Base-by-base conservation (phyloP, 1,139 yeast species). In the Pichiaceae sp. region DNA sequence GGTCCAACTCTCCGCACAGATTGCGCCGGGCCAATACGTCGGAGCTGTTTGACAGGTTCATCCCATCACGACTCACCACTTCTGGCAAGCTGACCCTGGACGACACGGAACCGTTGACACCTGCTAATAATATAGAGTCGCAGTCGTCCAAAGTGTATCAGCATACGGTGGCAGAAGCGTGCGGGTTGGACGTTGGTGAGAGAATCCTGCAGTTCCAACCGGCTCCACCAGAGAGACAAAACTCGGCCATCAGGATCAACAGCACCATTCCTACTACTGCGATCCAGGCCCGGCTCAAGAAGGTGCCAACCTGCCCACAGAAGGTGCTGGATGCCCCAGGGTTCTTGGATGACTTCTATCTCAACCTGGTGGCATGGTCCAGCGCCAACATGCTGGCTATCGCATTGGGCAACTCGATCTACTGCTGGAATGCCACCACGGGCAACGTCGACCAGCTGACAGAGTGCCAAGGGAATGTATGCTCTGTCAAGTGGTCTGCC, bases 301-400 rank as follows among this genome's bases (percentile, higher is more conserved):
- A 80, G 49, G 73, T 91, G 32, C 87, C 95, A 12, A 76, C 86
- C 0, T 86, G 87, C 14, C 97, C 98, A 1, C 96, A 86, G 49
- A 72, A 95, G 47, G 95, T 91, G 1, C 68, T 91, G 34, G 99
- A 91, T 62, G 98, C 98, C 0, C 99, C 98, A 0, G 96, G 96
- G 0, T 70, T 89, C 40, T 73, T 82, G 27, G 96, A 91, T 57
- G 98, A 91, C 61, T 93, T 87, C 58, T 91, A 91, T 57, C 69
- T 89, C 39, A 89, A 87, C 56, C 64, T 91, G 37, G 62, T 91
- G 41, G 78, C 91, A 43, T 91, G 98, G 98, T 87, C 96, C 3
- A 66, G 67, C 51, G 76, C 78, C 26, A 87, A 91, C 57, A 67
- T 81, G 39, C 68, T 93, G 32, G 97, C 96, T 1, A 84, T 93